These are phyloP conservation scores for Corynascus novoguineensis DNA, from an alignment of 495 filamentous ascomycete genomes.

Conservation along the genomic window DNA sequence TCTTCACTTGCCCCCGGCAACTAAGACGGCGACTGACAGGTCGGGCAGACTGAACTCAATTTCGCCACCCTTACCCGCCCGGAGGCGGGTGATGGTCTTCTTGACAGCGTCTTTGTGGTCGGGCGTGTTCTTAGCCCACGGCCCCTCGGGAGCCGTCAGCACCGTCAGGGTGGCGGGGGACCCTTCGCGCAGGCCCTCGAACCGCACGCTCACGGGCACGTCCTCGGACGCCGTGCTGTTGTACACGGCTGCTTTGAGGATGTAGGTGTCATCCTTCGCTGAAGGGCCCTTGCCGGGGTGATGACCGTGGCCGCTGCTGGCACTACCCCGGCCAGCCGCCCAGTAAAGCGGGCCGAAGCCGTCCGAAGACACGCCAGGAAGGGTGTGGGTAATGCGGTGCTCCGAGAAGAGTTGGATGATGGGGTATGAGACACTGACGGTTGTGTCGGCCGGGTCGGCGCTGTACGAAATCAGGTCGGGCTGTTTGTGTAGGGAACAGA, in stretches of 20 bases:
- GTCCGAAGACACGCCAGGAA: constrained; percentile 43
- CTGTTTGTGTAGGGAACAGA: background rate
- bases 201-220: constrained; percentile 47
- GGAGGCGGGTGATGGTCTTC: constrained; percentile 39
- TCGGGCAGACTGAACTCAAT: constrained; percentile 48
- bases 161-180: constrained; percentile 51
- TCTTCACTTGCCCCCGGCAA: constrained; percentile 16
- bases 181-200: constrained; percentile 48
- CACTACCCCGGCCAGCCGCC: constrained; percentile 47
- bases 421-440: constrained; percentile 33
- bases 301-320: constrained; percentile 3
- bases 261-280: constrained; percentile 33
- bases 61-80: constrained; percentile 39
- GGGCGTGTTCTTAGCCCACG: constrained; percentile 37
- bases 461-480: constrained; percentile 48
- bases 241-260: constrained; percentile 62
- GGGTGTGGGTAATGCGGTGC: constrained; percentile 51
- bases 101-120: constrained; percentile 35
- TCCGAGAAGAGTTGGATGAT: constrained; percentile 43
- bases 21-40: constrained; percentile 50
- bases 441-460: constrained; percentile 48
- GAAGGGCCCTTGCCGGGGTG: too few relatives aligned
- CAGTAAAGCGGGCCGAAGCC: constrained; percentile 54
- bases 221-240: constrained; percentile 47
- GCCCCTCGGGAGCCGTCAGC: constrained; percentile 44